Conservation (phyloP, 1,139 yeast species). For the Zhuliangozyma blackwelliae region DNA sequence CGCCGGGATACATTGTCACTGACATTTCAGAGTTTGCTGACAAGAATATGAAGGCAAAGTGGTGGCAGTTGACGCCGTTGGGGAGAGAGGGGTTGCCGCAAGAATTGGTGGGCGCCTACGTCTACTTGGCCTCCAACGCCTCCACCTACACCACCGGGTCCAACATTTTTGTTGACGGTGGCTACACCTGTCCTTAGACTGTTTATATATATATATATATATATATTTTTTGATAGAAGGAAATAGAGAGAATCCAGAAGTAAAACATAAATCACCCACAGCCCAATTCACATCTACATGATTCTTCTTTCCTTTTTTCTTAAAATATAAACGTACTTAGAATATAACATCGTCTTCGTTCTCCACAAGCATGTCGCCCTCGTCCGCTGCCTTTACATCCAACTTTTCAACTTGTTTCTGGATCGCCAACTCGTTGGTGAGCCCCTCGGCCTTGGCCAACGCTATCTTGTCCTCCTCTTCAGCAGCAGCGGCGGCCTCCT, state of each 20-base stretch:
- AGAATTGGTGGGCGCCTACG: conserved; percentile 80
- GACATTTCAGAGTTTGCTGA: conserved; percentile 49
- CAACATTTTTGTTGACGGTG: conserved; percentile 84
- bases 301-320: no score
- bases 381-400: conserved; percentile 19
- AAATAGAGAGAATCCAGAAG: conserved; percentile 1
- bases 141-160: conserved; percentile 80
- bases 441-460: conserved; percentile 15
- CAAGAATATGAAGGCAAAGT: conserved; percentile 23
- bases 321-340: conserved; percentile 17
- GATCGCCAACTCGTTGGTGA: conserved; percentile 16
- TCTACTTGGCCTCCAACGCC: conserved; percentile 79
- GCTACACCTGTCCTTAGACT: conserved; percentile 49
- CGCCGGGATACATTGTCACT: conserved; percentile 73
- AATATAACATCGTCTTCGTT: conserved; percentile 44
- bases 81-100: conserved; percentile 76
- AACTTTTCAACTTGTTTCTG: conserved; percentile 21
- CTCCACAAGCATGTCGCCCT: conserved; percentile 31
- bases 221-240: background rate
- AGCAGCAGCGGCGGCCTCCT: conserved; percentile 64
- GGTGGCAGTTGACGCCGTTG: conserved; percentile 60
- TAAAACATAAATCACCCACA: background rate
- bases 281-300: no score
- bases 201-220: background rate
- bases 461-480: conserved; percentile 46